Evolutionary conservation across 2,329 filamentous ascomycete species (phyloP), one percentile per base, ranked within the genome.

Genomic region (Fusarium ambrosium): DNA sequence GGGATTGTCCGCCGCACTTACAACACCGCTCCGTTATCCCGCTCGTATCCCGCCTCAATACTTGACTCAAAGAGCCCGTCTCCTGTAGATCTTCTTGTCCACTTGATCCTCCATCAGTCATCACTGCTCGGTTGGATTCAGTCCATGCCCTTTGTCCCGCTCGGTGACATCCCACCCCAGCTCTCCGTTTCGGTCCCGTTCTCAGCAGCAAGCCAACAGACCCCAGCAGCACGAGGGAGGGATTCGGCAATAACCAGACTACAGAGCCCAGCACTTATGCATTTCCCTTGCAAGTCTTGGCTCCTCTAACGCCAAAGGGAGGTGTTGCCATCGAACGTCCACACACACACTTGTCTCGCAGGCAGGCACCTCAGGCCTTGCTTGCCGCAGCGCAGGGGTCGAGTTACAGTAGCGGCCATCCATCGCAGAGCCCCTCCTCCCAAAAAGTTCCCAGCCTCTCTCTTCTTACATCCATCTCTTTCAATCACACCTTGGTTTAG

Each of bases 401-500:
- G 32, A 53, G 48, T 32, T 53, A 29, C 48, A 53, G 48, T 45
- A 48, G 27, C 41, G 63, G 62, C 64, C 48, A 51, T 27, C 60
- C 69, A 48, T 69, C 58, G 63, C 72, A 75, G 73, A 61, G 70
- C 73, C 70, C 72, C 73, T 73, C 69, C 48, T 72, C 69, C 56
- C 55, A 65, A 72, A 70, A 72, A 60, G 53, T 36, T 64, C 72
- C 71, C 71, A 71, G 71, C 72, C 73, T 71, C 62, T 65, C 65
- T 65, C 69, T 75, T 69, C 74, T 69, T 60, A 32, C 61, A 53
- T 69, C 56, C 56, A 58, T 58, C 20, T 18, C 20, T 66, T 62
- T 70, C 71, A 64, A 66, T 67, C 71, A 67, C 71, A 62, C 64
- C 61, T 66, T 66, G 64, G 48, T 76, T 66, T 66, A 62, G 48